Percentiles rank a stretch among this genome's conserved stretches.
These are phyloP conservation scores for Rhizopogon vinicolor DNA, from an alignment of 768 basidiomycete species.

Conservation along the genomic window DNA sequence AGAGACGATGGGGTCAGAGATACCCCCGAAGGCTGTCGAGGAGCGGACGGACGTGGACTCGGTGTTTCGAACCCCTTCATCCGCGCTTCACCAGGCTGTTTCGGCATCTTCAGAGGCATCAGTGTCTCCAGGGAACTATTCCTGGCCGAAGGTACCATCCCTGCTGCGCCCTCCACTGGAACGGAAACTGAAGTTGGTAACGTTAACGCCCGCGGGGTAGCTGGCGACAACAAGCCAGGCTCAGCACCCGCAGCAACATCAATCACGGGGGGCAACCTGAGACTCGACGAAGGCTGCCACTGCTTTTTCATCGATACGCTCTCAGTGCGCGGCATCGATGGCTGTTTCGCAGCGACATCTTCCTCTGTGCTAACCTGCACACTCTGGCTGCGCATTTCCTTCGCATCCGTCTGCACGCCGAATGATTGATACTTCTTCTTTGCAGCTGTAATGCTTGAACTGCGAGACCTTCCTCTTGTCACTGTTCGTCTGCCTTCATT, in stretches of 20 bases:
- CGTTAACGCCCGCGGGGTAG: background rate
- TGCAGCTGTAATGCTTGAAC: slow-evolving; percentile 21
- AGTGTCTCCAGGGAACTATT: slow-evolving; percentile 11
- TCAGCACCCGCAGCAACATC: slow-evolving; percentile 1
- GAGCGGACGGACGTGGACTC: slow-evolving; percentile 6
- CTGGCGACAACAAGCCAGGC: background rate
- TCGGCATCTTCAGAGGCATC: slow-evolving; percentile 11
- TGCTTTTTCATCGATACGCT: slow-evolving; percentile 17
- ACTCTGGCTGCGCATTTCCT: slow-evolving; percentile 48
- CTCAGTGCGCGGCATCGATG: slow-evolving; percentile 17
- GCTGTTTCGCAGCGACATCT: slow-evolving; percentile 13
- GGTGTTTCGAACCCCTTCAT: slow-evolving; percentile 3
- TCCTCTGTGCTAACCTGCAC: slow-evolving; percentile 48
- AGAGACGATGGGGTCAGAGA: slow-evolving; percentile 50
- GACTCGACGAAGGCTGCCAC: slow-evolving; percentile 11
- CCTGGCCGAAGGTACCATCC: background rate
- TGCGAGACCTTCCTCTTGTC: slow-evolving; percentile 30
- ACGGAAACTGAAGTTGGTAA: background rate
- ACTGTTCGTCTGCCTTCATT: slow-evolving; percentile 27
- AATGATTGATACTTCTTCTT: slow-evolving; percentile 48
- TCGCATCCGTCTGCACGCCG: slow-evolving; percentile 66
- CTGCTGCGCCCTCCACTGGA: background rate
- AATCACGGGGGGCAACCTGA: background rate
- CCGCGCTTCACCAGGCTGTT: slow-evolving; percentile 8
- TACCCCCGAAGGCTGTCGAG: slow-evolving; percentile 27